Percentiles rank a stretch among this genome's conserved stretches.
Conservation (phyloP, 345 rosid genomes). For the Populus alba region DNA sequence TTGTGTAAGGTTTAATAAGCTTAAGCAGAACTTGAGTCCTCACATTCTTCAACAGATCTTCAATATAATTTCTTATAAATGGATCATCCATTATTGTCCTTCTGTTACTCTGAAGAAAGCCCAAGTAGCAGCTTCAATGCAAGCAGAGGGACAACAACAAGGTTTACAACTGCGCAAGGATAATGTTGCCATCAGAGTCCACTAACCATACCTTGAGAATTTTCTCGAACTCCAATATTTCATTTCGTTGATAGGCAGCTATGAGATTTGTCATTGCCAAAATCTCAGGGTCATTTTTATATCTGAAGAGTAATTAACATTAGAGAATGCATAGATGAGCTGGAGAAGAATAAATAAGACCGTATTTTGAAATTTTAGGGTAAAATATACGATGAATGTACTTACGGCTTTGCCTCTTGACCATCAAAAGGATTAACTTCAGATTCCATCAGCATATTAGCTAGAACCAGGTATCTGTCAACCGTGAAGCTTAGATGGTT, state of each 20-base stretch:
- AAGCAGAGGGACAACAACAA: neutral
- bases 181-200: neutral
- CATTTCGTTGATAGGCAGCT: slow-evolving; percentile 96
- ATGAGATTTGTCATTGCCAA: slow-evolving; percentile 97
- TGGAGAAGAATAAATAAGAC: neutral
- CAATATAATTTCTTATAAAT: slow-evolving; percentile 91
- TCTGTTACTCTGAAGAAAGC: slow-evolving; percentile 65
- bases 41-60: slow-evolving; percentile 94
- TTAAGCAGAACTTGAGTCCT: slow-evolving; percentile 96
- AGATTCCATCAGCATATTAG: slow-evolving; percentile 99
- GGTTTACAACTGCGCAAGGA: neutral
- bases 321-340: neutral
- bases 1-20: slow-evolving; percentile 95
- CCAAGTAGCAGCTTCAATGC: neutral
- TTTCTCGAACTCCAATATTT: slow-evolving; percentile 93
- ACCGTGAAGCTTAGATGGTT: neutral
- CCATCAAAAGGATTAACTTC: slow-evolving; percentile 99
- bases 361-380: neutral
- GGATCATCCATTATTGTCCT: slow-evolving; percentile 98
- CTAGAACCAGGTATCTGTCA: slow-evolving; percentile 89
- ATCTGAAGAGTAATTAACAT: slow-evolving; percentile 44
- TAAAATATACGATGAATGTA: slow-evolving; percentile 1
- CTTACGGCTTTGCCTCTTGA: slow-evolving; percentile 99
- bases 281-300: slow-evolving; percentile 98
- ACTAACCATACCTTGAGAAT: slow-evolving; percentile 69